Base-by-base conservation (phyloP, 805 yeast genomes). In the Cyberlindnera xishuangbannaensis region DNA sequence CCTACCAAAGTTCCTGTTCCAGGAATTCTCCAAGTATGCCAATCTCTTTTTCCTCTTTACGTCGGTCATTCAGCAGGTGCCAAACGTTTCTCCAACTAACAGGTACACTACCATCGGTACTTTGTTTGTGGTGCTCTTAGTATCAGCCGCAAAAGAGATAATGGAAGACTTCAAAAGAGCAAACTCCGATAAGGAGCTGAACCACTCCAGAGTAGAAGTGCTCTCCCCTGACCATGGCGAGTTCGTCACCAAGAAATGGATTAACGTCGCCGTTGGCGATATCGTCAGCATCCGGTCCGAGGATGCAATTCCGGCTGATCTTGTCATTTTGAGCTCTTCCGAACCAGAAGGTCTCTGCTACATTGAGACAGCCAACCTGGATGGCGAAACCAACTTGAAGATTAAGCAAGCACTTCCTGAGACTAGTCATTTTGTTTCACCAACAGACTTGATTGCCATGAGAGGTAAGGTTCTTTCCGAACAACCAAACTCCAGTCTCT, bases 321-420 rank as follows among this genome's bases (percentile, higher is more conserved):
- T 92, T 36, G 67, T 90, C 13, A 59, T 94, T 13, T 55, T 92
- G 21, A 77, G 92, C 16, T 86, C 97, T 1, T 90, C 97, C 0
- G 99, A 92, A 58, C 99, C 99, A 0, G 97, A 90, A 59, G 99
- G 98, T 3, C 67, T 92, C 40, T 94, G 98, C 57, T 92, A 92
- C 51, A 85, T 94, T 36, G 99, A 92, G 59, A 92, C 99, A 1
- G 95, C 98, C 0, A 92, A 92, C 51, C 65, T 92, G 46, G 99
- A 92, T 59, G 99, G 99, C 37, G 99, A 92, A 58, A 94, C 99
- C 0, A 92, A 92, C 56, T 68, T 92, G 50, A 92, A 92, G 53
- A 92, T 92, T 54, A 94, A 94, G 53, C 97, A 92, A 56, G 76
- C 96, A 1, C 69, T 70, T 32, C 64, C 73, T 2, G 95, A 87